phyloP scores from a whole-genome alignment of 208 protist species.

The Leishmania mexicana region DNA sequence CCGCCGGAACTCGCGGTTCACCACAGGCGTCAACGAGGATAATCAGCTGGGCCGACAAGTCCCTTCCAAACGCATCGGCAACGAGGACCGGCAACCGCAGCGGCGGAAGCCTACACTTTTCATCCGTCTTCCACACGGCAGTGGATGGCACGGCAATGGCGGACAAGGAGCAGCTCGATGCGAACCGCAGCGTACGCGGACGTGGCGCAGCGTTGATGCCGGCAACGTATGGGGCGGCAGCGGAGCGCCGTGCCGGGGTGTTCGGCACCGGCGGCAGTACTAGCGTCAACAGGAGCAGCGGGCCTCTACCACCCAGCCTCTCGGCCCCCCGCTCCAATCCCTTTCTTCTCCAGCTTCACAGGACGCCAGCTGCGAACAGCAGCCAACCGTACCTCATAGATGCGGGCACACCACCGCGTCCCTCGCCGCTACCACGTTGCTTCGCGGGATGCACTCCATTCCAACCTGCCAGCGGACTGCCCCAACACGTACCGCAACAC shows the following conservation, averaged over 20 bases:
- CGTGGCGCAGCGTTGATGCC: not conserved
- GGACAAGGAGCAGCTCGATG: slow-evolving; percentile 1
- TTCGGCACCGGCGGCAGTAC: not conserved
- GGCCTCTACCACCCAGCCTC: not conserved
- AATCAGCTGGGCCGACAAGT: slow-evolving; percentile 13
- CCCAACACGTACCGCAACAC: not conserved
- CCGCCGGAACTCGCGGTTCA: not conserved
- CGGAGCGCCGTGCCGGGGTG: not conserved
- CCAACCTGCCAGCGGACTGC: not conserved
- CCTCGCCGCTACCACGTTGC: not conserved
- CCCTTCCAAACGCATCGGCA: not conserved
- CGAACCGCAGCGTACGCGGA: not conserved
- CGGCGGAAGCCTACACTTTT: not conserved
- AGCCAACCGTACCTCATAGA: not conserved
- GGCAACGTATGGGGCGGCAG: not conserved
- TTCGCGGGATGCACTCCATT: not conserved
- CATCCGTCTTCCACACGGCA: not conserved
- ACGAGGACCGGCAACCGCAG: not conserved
- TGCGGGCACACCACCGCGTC: not conserved
- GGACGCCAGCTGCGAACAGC: not conserved
- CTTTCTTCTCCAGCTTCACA: not conserved
- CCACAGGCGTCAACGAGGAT: slow-evolving; percentile 1
- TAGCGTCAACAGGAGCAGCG: not conserved
- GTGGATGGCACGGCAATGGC: not conserved
- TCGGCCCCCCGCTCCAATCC: not conserved